Percentiles rank a stretch among this genome's conserved stretches.
Conservation (phyloP, 2,329 filamentous ascomycete species). For the Aspergillus intermedius region DNA sequence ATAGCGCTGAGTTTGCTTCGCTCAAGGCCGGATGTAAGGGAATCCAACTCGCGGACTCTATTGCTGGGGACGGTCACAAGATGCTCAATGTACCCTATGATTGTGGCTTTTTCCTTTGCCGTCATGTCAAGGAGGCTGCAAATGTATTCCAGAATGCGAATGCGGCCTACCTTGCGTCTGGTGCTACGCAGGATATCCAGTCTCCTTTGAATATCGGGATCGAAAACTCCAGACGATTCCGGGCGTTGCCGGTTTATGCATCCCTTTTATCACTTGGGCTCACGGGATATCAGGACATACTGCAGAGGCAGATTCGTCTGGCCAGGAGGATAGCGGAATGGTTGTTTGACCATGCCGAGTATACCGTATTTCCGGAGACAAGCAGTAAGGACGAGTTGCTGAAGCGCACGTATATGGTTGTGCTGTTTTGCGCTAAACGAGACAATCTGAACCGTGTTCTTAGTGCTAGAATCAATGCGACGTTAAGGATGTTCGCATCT, state of each 20-base stretch:
- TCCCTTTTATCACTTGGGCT: conserved; percentile 68
- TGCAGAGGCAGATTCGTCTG: conserved; percentile 65
- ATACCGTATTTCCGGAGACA: conserved; percentile 57
- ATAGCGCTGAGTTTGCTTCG: conserved; percentile 49
- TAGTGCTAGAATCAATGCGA: conserved; percentile 66
- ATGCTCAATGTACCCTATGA: conserved; percentile 94
- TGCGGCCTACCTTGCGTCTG: conserved; percentile 65
- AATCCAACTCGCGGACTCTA: conserved; percentile 77
- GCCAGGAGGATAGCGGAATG: conserved; percentile 61
- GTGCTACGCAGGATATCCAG: conserved; percentile 47
- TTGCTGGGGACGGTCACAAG: conserved; percentile 82
- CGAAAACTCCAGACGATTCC: conserved; percentile 86
- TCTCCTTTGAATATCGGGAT: conserved; percentile 81
- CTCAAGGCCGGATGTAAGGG: conserved; percentile 52
- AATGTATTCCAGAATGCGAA: conserved; percentile 75
- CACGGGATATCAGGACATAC: conserved; percentile 60
- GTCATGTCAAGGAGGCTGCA: conserved; percentile 52
- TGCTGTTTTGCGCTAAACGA: conserved; percentile 70
- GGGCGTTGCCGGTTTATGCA: conserved; percentile 83
- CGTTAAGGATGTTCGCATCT: conserved; percentile 71
- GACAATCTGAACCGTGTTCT: conserved; percentile 57
- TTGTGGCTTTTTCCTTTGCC: conserved; percentile 80
- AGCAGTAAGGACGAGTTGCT: conserved; percentile 36
- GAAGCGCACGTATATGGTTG: conserved; percentile 59
- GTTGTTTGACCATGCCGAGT: conserved; percentile 55